A percentile compares a stretch with the other conserved stretches of the same genome.
These are phyloP conservation scores for Xylariaceae sp. DNA, from an alignment of 2,329 filamentous ascomycete species.

Conservation along the genomic window DNA sequence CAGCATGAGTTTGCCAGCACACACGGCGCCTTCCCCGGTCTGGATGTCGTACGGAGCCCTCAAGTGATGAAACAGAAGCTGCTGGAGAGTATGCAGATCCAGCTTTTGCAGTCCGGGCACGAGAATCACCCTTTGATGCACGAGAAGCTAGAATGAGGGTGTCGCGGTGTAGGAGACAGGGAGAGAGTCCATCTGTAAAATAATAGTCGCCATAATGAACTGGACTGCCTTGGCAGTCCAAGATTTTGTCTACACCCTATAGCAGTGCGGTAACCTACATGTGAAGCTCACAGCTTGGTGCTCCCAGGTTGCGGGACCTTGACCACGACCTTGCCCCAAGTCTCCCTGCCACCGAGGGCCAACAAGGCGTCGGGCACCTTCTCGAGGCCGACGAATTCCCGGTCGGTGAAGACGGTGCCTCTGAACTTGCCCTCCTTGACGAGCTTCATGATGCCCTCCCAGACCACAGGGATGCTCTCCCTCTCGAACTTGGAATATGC, in stretches of 20 bases:
- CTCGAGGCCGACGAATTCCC: constrained; percentile 77
- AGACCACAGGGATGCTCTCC: constrained; percentile 65
- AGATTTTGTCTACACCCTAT: not conserved
- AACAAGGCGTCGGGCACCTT: constrained; percentile 69
- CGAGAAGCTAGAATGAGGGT: constrained; percentile 15
- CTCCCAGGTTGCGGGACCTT: constrained; percentile 66
- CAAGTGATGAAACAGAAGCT: constrained; percentile 56
- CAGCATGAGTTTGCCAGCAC: constrained; percentile 58
- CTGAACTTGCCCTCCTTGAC: constrained; percentile 73
- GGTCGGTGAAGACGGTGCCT: constrained; percentile 77
- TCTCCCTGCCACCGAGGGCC: constrained; percentile 72
- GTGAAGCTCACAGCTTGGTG: constrained; percentile 45
- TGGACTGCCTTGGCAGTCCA: not conserved
- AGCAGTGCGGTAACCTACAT: not conserved
- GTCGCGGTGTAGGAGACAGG: not conserved
- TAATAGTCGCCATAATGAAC: no score
- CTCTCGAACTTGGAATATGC: constrained; percentile 70
- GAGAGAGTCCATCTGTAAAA: not conserved
- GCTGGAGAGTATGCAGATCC: constrained; percentile 72
- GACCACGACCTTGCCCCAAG: constrained; percentile 95
- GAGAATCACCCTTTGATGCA: constrained; percentile 36
- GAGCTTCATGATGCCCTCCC: constrained; percentile 74
- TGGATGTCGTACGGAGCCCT: constrained; percentile 52
- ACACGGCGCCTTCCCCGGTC: constrained; percentile 60
- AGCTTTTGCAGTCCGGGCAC: constrained; percentile 50